Evolutionary conservation across 1,284 basidiomycete species (phyloP), one percentile per base, ranked within the genome.

Genomic region (Trametes hirsuta): DNA sequence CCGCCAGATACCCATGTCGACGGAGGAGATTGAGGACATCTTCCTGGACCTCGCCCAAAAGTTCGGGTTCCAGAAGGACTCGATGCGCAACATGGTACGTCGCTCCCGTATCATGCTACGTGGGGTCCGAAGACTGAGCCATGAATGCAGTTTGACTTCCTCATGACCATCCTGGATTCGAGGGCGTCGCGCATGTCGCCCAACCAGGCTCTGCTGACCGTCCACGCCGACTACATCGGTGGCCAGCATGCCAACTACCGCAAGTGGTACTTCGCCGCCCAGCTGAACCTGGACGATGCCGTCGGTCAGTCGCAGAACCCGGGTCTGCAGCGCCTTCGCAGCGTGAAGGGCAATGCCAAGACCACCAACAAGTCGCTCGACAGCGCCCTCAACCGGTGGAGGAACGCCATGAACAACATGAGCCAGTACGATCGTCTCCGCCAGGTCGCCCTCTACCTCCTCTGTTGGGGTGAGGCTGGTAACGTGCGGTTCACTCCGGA

Each of bases 251-350:
- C 95, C 68, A 97, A 97, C 80, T 97, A 97, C 76, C 90, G 95
- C 74, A 97, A 96, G 76, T 98, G 97, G 97, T 99, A 99, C 76
- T 99, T 99, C 77, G 97, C 97, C 30, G 95, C 97, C 10, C 97
- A 99, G 76, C 91, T 99, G 74, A 97, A 99, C 74, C 88, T 99
- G 57, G 97, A 99, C 79, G 97, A 99, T 72, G 97, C 97, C 35
- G 97, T 99, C 65, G 97, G 97, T 53, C 90, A 94, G 69, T 88
- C 92, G 4, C 94, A 98, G 73, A 97, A 97, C 76, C 93, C 95
- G 6, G 95, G 95, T 65, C 84, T 97, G 15, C 87, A 93, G 60
- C 91, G 95, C 42, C 87, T 97, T 51, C 91, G 91, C 69, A 92
- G 90, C 47, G 90, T 97, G 67, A 91, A 94, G 64, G 81, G 81